These are phyloP conservation scores for Penicillium freii DNA, from an alignment of 2,329 filamentous ascomycete species.

Conservation along the genomic window DNA sequence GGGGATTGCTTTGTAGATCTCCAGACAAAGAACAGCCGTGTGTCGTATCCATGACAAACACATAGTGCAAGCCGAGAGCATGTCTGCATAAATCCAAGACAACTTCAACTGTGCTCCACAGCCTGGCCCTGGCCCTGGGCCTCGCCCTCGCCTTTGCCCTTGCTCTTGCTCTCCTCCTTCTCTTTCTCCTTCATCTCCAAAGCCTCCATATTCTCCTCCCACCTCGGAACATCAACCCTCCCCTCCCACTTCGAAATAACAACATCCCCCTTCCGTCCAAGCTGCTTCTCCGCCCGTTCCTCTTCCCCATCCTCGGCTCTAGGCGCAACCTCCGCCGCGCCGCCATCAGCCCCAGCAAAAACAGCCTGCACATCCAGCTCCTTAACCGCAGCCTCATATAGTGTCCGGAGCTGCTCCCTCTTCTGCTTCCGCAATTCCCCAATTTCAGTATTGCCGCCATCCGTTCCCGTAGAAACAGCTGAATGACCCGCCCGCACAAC, in stretches of 20 bases:
- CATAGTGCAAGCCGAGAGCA: not conserved
- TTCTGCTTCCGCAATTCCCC: conserved; percentile 37
- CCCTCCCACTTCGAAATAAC: conserved; percentile 35
- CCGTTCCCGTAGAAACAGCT: not conserved
- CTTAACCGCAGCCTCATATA: conserved; percentile 49
- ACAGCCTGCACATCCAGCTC: conserved; percentile 63
- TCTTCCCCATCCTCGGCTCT: conserved; percentile 3
- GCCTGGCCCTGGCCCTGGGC: not conserved
- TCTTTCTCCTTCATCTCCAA: conserved; percentile 33
- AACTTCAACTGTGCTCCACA: conserved; percentile 26
- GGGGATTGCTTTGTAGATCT: not conserved
- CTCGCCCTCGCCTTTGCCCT: conserved; percentile 1
- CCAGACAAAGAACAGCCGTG: not conserved
- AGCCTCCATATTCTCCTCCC: conserved; percentile 41
- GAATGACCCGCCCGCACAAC: conserved; percentile 18
- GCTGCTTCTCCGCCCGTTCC: conserved; percentile 30
- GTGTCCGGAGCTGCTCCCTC: conserved; percentile 32
- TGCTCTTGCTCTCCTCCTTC: conserved; percentile 6
- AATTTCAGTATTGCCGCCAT: not conserved
- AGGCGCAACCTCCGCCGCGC: conserved; percentile 10
- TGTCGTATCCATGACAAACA: not conserved
- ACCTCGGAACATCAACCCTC: conserved; percentile 32
- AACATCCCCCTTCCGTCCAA: conserved; percentile 31
- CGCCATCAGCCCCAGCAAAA: conserved; percentile 52
- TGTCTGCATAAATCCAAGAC: not conserved